These are phyloP conservation scores for Candida berthetii DNA, from an alignment of 805 yeast genomes.

Conservation along the genomic window DNA sequence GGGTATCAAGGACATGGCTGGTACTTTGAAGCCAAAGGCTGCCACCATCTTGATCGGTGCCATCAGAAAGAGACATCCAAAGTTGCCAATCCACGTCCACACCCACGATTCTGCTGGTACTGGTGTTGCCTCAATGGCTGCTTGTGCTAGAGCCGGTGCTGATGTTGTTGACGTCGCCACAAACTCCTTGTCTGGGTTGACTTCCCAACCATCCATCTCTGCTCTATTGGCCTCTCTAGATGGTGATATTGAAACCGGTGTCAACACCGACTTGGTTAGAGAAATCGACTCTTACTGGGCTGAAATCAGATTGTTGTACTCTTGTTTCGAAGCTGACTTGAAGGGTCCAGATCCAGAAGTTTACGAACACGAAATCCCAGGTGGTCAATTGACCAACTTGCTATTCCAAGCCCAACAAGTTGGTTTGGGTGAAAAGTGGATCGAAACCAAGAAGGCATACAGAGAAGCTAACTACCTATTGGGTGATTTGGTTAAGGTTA, in stretches of 20 bases:
- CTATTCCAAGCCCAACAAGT: constrained; percentile 99
- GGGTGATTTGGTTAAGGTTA: constrained; percentile 97
- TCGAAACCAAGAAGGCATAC: constrained; percentile 91
- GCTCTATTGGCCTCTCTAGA: constrained; percentile 91
- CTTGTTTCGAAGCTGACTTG: constrained; percentile 96
- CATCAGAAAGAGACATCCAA: constrained; percentile 82
- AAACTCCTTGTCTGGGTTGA: constrained; percentile 96
- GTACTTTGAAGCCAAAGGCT: constrained; percentile 94
- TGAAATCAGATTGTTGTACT: constrained; percentile 93
- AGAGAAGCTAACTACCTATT: constrained; percentile 83
- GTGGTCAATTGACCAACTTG: constrained; percentile 98
- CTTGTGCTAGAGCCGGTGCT: constrained; percentile 93
- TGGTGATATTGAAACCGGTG: constrained; percentile 74
- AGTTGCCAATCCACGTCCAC: constrained; percentile 96
- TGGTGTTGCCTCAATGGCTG: constrained; percentile 95
- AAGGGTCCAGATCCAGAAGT: constrained; percentile 99
- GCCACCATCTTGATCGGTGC: constrained; percentile 76
- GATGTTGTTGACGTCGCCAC: constrained; percentile 97
- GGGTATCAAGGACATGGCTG: constrained; percentile 99
- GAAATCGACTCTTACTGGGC: constrained; percentile 96
- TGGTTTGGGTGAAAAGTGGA: constrained; percentile 96
- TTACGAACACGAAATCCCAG: constrained; percentile 97
- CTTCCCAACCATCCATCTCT: constrained; percentile 95
- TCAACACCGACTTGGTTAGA: constrained; percentile 61
- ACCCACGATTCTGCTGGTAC: constrained; percentile 99